Percentiles rank a stretch among this genome's conserved stretches.
Conservation (phyloP, 805 yeast species). For the Pichia membranifaciens region DNA sequence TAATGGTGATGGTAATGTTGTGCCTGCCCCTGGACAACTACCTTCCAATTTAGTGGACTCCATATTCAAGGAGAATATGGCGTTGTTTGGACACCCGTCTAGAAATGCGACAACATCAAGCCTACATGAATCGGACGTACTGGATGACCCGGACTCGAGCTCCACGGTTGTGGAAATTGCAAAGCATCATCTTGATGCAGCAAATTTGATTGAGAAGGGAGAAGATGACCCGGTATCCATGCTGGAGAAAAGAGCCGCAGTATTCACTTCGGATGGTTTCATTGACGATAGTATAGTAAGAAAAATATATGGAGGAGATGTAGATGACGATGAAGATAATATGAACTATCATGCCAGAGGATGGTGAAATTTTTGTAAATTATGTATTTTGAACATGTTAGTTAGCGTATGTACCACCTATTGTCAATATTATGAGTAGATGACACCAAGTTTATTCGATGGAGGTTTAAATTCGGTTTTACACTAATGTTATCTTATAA, state of each 20-base stretch:
- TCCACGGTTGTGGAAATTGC: neutral
- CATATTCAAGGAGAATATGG: slow-evolving; percentile 25
- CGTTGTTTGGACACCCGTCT: slow-evolving; percentile 7
- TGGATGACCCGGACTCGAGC: neutral
- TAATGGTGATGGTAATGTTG: slow-evolving; percentile 17
- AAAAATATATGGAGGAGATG: neutral
- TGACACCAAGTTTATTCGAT: too few species aligned
- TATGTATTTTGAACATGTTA: too few species aligned
- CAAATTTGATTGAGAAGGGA: neutral
- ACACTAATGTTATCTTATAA: neutral
- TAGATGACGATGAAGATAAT: slow-evolving; percentile 27
- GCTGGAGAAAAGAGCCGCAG: neutral
- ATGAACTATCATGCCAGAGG: slow-evolving; percentile 38
- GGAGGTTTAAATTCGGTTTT: too few species aligned
- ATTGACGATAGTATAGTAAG: slow-evolving; percentile 11
- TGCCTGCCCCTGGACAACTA: slow-evolving; percentile 21
- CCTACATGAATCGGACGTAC: neutral
- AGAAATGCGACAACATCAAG: neutral
- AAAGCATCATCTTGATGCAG: neutral
- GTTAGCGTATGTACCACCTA: neutral
- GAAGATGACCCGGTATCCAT: neutral
- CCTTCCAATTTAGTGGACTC: slow-evolving; percentile 28
- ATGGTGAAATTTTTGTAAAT: slow-evolving; percentile 25
- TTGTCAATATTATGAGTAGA: neutral
- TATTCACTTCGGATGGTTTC: slow-evolving; percentile 16